Evolutionary conservation across 371 early-diverging fungal genomes (phyloP).

Genomic region (Dipsacomyces acuminosporus): DNA sequence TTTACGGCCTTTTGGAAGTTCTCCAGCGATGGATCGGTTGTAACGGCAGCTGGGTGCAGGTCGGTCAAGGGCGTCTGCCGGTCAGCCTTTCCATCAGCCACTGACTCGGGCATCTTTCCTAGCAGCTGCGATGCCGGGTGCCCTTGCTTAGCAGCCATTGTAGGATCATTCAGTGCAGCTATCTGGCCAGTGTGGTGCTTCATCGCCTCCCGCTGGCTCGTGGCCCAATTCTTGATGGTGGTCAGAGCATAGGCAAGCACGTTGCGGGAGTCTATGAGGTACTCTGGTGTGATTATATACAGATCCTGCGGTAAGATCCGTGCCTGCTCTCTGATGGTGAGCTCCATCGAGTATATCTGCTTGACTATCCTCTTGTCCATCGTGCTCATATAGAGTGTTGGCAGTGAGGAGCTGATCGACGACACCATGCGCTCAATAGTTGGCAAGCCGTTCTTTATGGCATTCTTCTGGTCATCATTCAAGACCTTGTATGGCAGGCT

Average conservation of each 20-base stretch:
- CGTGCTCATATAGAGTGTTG: slow-evolving; percentile 20
- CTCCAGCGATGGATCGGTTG: slow-evolving; percentile 38
- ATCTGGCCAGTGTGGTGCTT: neutral
- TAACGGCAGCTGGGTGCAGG: slow-evolving; percentile 36
- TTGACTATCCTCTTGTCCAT: slow-evolving; percentile 7
- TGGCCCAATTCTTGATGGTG: slow-evolving; percentile 34
- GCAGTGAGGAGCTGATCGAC: slow-evolving; percentile 10
- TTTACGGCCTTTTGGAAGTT: slow-evolving; percentile 41
- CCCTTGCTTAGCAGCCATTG: no score
- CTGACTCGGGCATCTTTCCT: no score
- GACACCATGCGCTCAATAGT: slow-evolving; percentile 15
- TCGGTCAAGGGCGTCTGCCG: slow-evolving; percentile 35
- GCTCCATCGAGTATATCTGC: slow-evolving; percentile 9
- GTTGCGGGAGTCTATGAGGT: neutral
- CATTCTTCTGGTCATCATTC: slow-evolving; percentile 15
- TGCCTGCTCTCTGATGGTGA: slow-evolving; percentile 26
- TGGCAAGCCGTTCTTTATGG: slow-evolving; percentile 10
- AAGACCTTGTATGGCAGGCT: slow-evolving; percentile 6
- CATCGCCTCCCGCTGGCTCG: slow-evolving; percentile 7
- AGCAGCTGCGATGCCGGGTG: no score
- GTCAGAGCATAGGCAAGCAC: slow-evolving; percentile 7
- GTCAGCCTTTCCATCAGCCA: neutral
- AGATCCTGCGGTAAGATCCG: slow-evolving; percentile 28
- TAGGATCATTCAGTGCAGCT: neutral
- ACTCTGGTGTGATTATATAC: slow-evolving; percentile 19